phyloP scores from a whole-genome alignment of 148 eudicot genomes.

The Gaultheria prostrata region DNA sequence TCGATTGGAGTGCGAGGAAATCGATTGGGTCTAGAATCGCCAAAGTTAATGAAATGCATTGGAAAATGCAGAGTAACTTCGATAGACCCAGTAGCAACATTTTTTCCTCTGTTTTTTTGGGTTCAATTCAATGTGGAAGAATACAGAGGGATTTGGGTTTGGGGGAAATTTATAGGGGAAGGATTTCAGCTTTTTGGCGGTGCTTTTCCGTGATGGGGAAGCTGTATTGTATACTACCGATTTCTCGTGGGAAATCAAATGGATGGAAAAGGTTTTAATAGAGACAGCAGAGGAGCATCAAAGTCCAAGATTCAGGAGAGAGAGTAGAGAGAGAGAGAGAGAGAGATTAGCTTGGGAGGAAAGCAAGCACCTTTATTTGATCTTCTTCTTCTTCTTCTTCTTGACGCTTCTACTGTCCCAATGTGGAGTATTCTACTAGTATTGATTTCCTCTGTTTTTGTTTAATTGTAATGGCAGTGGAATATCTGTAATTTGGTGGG shows the following conservation, averaged over 20 bases:
- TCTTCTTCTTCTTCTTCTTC: constrained; percentile 25
- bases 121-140: background rate
- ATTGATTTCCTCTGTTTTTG: background rate
- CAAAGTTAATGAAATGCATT: background rate
- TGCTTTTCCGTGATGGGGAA: constrained; percentile 27
- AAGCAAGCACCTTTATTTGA: constrained; percentile 1
- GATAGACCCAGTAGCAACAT: background rate
- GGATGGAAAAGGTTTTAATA: constrained; percentile 13
- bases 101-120: background rate
- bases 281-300: background rate
- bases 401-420: background rate
- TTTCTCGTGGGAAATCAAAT: constrained; percentile 20
- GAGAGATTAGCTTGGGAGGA: constrained; percentile 4
- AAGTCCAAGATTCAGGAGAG: constrained; percentile 18
- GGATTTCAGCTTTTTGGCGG: constrained; percentile 2
- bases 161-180: constrained; percentile 6
- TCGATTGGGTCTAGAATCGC: constrained; percentile 69
- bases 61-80: constrained; percentile 12
- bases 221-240: background rate
- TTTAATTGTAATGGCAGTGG: background rate
- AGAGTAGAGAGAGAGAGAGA: constrained; percentile 1
- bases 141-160: background rate
- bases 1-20: constrained; percentile 71
- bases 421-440: background rate
- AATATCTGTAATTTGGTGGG: background rate